Percentiles rank a stretch among this genome's conserved stretches.
phyloP scores from a whole-genome alignment of 139 green algal species.

The Chlorella sp. region DNA sequence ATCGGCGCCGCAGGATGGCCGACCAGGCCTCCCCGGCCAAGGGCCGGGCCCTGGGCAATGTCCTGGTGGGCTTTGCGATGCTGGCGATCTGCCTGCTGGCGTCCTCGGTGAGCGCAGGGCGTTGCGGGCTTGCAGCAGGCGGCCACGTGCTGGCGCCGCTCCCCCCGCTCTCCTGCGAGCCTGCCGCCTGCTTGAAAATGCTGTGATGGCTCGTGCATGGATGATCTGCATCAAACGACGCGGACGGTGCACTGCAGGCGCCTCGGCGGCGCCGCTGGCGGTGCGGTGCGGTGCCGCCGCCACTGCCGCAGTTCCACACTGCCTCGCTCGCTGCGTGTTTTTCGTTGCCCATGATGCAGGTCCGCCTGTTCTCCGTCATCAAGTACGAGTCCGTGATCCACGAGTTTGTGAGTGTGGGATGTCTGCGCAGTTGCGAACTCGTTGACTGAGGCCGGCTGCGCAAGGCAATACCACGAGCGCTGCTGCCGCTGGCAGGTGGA shows the following conservation, averaged over 20 bases:
- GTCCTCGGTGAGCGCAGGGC: conserved; percentile 18
- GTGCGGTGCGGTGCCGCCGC: background rate
- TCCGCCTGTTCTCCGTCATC: conserved; percentile 90
- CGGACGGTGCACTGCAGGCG: background rate
- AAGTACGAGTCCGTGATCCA: conserved; percentile 96
- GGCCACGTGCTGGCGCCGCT: background rate
- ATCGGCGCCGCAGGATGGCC: background rate
- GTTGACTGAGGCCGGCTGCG: too few relatives aligned
- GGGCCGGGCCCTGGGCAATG: background rate
- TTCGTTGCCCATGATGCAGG: conserved; percentile 21
- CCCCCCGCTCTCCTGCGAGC: background rate
- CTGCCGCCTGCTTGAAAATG: too few relatives aligned
- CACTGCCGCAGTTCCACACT: background rate
- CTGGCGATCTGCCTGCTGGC: conserved; percentile 43
- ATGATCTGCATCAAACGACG: background rate
- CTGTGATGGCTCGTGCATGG: too few relatives aligned
- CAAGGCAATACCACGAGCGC: background rate
- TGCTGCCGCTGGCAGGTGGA: background rate
- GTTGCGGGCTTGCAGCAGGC: background rate
- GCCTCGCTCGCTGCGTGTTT: background rate
- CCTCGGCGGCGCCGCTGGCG: background rate
- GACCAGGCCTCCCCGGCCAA: background rate
- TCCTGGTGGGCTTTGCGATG: conserved; percentile 20
- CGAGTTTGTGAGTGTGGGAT: conserved; percentile 47
- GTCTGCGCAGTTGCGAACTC: too few relatives aligned